Evolutionary conservation across 345 rosid genomes (phyloP).

Genomic region (Adansonia digitata): DNA sequence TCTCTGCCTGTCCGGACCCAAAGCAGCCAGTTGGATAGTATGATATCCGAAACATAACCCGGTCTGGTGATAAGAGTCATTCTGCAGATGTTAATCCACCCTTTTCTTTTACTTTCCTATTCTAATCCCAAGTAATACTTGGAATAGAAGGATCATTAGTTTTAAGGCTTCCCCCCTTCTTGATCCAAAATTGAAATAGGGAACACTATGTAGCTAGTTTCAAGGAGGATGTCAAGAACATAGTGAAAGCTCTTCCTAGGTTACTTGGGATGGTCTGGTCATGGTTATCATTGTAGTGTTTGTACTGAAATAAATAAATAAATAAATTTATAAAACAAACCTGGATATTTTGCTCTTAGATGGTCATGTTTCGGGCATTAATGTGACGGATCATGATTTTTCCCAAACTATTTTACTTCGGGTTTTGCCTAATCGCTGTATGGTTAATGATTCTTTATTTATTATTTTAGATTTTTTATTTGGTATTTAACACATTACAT

Average conservation of each 20-base stretch:
- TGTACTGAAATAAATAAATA: constrained; percentile 3
- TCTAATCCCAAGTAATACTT: background rate
- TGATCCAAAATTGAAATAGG: constrained; percentile 1
- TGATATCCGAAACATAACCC: constrained; percentile 10
- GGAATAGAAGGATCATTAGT: constrained; percentile 12
- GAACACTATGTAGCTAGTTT: constrained; percentile 1
- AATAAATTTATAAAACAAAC: background rate
- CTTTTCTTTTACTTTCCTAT: too few species aligned
- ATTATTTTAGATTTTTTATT: too few species aligned
- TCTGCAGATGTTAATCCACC: constrained; percentile 13
- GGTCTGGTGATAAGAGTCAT: constrained; percentile 8
- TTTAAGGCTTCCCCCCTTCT: background rate
- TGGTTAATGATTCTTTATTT: too few species aligned
- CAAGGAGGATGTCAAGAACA: constrained; percentile 9
- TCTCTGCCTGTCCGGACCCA: background rate
- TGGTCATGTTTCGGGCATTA: background rate
- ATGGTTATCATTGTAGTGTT: background rate
- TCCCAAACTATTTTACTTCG: too few species aligned
- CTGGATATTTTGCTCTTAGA: background rate
- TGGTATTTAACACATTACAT: too few species aligned
- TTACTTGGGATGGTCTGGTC: background rate
- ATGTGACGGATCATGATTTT: too few species aligned
- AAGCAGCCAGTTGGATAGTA: background rate
- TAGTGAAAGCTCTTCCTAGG: background rate
- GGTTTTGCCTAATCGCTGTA: too few species aligned